Base-by-base conservation (phyloP, 805 yeast genomes). In the Kluyveromyces siamensis region DNA sequence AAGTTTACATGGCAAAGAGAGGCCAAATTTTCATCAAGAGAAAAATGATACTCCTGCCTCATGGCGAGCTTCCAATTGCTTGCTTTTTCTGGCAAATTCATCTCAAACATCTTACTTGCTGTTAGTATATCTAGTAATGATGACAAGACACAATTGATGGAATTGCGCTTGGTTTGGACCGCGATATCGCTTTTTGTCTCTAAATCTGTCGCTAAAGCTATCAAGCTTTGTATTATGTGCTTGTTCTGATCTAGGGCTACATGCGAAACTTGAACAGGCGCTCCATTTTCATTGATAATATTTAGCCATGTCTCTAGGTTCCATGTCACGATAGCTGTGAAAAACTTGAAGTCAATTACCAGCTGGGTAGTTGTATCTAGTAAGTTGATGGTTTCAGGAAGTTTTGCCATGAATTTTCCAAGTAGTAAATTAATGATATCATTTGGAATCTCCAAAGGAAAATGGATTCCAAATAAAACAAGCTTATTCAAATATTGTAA, bases 251-350 rank as follows among this genome's bases (percentile, higher is more conserved):
- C 33, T 14, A 52, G 41, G 1, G 40, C 36, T 11, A 21, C 21
- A 27, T 43, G 25, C 1, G 52, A 48, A 11, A 52, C 41, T 10
- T 50, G 41, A 6, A 25, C 40, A 9, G 47, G 44, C 14, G 40
- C 48, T 14, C 46, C 19, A 6, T 33, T 25, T 36, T 48, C 52
- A 21, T 54, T 52, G 10, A 63, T 42, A 18, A 60, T 52, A 13
- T 57, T 59, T 2, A 52, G 50, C 68, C 68, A 65, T 44, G 54
- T 56, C 38, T 62, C 61, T 39, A 64, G 44, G 42, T 59, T 54
- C 66, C 68, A 61, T 8, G 63, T 52, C 14, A 54, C 58, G 11
- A 59, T 38, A 19, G 62, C 40, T 1, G 60, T 55, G 18, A 65
- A 50, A 36, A 64, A 25, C 44, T 55, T 63, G 40, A 64, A 60